Evolutionary conservation across 495 filamentous ascomycete species (phyloP), one percentile per base, ranked within the genome.

Genomic region (Penicillium canariense): DNA sequence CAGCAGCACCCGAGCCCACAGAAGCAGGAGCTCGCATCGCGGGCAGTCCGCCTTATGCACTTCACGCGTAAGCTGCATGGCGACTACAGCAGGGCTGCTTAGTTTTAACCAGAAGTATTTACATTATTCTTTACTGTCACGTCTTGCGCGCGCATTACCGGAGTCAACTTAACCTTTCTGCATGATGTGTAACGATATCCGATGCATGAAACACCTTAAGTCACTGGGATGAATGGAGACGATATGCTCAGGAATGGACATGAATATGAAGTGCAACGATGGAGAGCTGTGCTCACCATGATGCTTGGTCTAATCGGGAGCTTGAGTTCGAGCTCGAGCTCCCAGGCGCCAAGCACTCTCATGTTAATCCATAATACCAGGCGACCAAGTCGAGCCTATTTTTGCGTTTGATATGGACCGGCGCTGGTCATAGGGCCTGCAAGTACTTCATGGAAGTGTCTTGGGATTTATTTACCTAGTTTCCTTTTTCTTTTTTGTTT

Each of bases 1-100:
- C 84, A 85, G 12, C 76, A 82, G 40, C 83, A 89, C 63, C 77
- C 80, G 3, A 70, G 82, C 30, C 34, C 86, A n/a, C n/a, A n/a
- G n/a, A n/a, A n/a, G 86, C 60, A 77, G 77, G 56, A 85, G 15
- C 17, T 20, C 46, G 22, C 25, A n/a, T 48, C 28, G 46, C 28
- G 31, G 28, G 4, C 91, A 34, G 76, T 82, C 3, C 66, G 70
- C 4, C 65, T 87, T 32, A 73, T 78, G 36, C 77, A 78, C 48
- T 77, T 77, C 50, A 79, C 81, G 20, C 76, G 77, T 43, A 80
- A 81, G 57, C 68, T 92, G 34, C 58, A 65, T 22, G 52, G 57
- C 26, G 27, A 38, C 40, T 43, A 57, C 42, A 25, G 12, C 15
- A 26, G 47, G 14, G 25, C 43, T 6, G 43, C 23, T 46, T 46